Evolutionary conservation across 768 basidiomycete genomes (phyloP).

Genomic region (Hericium alpestre): DNA sequence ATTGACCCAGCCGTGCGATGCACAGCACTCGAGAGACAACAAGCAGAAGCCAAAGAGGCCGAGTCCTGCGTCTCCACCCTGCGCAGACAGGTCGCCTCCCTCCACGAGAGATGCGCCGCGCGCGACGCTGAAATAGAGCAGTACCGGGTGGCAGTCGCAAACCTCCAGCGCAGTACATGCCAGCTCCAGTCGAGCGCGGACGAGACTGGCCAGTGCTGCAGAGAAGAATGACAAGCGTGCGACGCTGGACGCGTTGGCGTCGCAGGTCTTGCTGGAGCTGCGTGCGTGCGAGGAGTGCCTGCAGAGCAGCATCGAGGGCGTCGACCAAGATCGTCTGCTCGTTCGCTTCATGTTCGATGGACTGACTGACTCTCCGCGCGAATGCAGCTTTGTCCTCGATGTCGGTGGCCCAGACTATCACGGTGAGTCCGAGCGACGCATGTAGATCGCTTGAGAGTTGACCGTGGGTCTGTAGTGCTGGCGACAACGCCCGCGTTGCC

Average conservation of each 20-base stretch:
- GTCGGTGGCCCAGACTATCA: slow-evolving; percentile 6
- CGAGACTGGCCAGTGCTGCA: slow-evolving; percentile 13
- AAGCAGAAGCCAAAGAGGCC: slow-evolving; percentile 61
- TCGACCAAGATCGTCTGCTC: slow-evolving; percentile 61
- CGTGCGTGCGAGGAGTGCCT: slow-evolving; percentile 44
- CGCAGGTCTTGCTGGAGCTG: slow-evolving; percentile 44
- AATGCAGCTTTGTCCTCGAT: slow-evolving; percentile 13
- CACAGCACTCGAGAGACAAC: slow-evolving; percentile 55
- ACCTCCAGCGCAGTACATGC: too few species aligned
- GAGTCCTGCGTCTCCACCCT: slow-evolving; percentile 50
- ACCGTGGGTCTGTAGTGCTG: slow-evolving; percentile 42
- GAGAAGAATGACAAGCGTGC: slow-evolving; percentile 62
- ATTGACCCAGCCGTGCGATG: not conserved
- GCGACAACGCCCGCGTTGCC: slow-evolving; percentile 67
- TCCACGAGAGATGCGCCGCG: slow-evolving; percentile 46
- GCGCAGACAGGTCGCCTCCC: slow-evolving; percentile 54
- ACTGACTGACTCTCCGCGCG: slow-evolving; percentile 28
- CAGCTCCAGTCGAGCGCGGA: too few species aligned
- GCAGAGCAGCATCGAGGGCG: slow-evolving; percentile 65
- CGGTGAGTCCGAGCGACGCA: slow-evolving; percentile 1
- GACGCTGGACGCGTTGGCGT: slow-evolving; percentile 43
- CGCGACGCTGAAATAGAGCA: slow-evolving; percentile 57
- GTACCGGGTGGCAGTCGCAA: too few species aligned
- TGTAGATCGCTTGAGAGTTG: not conserved
- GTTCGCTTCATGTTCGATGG: slow-evolving; percentile 65